Base-by-base conservation (phyloP, 1,284 basidiomycete genomes). In the Trametes sp. region DNA sequence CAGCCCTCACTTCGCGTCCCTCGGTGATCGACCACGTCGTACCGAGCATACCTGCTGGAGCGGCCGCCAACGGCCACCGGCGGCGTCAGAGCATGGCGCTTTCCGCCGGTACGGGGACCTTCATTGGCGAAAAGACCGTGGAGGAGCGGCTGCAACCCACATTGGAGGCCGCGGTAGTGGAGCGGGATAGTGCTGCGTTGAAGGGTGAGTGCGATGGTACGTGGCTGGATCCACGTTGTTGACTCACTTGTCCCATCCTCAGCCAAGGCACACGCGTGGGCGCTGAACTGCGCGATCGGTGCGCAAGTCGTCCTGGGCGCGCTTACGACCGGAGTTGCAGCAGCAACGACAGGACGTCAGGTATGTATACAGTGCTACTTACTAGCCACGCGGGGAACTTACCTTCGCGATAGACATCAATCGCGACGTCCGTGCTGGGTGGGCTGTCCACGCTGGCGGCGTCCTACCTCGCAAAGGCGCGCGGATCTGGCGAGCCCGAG, bases 401-500 rank as follows among this genome's bases (percentile, higher is more conserved):
- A 42, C 46, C 51, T 26, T 38, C 19, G 21, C 28, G 31, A 8
- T 48, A 78, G 75, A 74, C 72, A 1, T 71, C 70, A n/a, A 70
- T 79, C 56, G 76, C 74, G 51, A 73, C 73, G 7, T 68, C 70
- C 4, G 64, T 73, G 56, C 74, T 81, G 29, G 79, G 89, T 58
- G 88, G 85, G 16, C 62, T 87, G 19, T 75, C 88, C 2, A 92
- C 89, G 0, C 49, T 90, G 31, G 82, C 87, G 19, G 88, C 89
- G 35, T 88, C 88, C 2, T 91, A 89, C 72, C 79, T 91, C 31
- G 89, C 90, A 7, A 85, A 87, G 21, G 80, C 83, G 45, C 84
- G 89, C 36, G 87, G 89, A 7, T 86, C 87, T 0, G 82, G 83
- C 57, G 88, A 92, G 70, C 89, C 89, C 1, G 88, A 92, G 68